Percentiles rank a stretch among this genome's conserved stretches.
Evolutionary conservation across 345 rosid genomes (phyloP).

Genomic region (Eucalyptus sp.): DNA sequence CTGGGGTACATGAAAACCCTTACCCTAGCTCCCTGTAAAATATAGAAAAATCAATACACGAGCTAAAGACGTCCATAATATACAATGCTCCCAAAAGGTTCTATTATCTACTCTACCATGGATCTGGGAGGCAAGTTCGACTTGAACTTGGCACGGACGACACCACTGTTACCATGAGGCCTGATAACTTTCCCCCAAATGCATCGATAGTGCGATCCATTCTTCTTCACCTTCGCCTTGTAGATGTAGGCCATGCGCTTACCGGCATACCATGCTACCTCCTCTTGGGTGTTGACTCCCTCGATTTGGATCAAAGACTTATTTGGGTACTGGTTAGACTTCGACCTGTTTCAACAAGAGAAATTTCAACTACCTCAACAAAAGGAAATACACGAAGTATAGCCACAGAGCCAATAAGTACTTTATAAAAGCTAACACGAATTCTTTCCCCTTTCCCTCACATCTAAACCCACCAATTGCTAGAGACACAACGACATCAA

Average conservation of each 20-base stretch:
- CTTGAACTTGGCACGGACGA: conserved; percentile 82
- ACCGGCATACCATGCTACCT: conserved; percentile 71
- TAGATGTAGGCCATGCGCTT: conserved; percentile 92
- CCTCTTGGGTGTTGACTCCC: conserved; percentile 84
- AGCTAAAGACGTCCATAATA: not conserved
- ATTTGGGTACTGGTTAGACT: conserved; percentile 82
- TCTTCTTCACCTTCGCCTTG: conserved; percentile 84
- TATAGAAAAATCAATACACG: not conserved
- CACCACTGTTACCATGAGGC: conserved; percentile 94
- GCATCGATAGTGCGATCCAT: conserved; percentile 81
- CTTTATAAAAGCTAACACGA: not conserved
- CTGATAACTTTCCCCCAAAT: conserved; percentile 89
- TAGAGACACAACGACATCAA: not conserved
- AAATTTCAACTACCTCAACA: not conserved
- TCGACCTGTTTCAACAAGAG: conserved; percentile 34
- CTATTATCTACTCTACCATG: conserved; percentile 30
- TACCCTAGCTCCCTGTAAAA: conserved; percentile 60
- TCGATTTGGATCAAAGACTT: conserved; percentile 77
- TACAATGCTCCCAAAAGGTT: not conserved
- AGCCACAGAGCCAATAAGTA: not conserved
- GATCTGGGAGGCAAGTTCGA: conserved; percentile 86
- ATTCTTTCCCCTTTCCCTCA: not conserved
- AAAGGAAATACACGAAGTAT: not conserved
- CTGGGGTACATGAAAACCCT: conserved; percentile 96
- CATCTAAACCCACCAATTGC: not conserved